A percentile compares a stretch with the other conserved stretches of the same genome.
Conservation (phyloP, 2,329 filamentous ascomycete species). For the Neonectria coccinea region DNA sequence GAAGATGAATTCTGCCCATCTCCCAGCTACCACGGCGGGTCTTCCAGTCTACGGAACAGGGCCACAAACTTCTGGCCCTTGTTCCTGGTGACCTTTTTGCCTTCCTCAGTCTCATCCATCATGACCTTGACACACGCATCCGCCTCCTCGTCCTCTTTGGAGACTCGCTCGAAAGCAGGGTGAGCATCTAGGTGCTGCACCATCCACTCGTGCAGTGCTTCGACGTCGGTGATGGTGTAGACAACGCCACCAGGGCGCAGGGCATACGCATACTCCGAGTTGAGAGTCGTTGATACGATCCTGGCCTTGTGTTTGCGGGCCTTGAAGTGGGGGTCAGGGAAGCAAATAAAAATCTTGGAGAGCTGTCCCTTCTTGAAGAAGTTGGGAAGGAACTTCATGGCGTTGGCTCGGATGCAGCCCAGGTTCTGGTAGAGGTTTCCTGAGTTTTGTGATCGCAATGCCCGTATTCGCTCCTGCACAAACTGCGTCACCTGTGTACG, state of each 20-base stretch:
- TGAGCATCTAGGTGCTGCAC: conserved; percentile 84
- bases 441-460: conserved; percentile 76
- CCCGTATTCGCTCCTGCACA: conserved; percentile 87
- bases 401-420: conserved; percentile 89
- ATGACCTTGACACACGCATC: conserved; percentile 81
- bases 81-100: conserved; percentile 95
- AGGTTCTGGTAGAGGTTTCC: conserved; percentile 82
- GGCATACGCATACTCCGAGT: conserved; percentile 93
- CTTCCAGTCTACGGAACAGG: conserved; percentile 82
- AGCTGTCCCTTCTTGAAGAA: conserved; percentile 89
- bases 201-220: conserved; percentile 95
- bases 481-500: conserved; percentile 90
- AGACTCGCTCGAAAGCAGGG: conserved; percentile 81
- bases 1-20: conserved; percentile 8
- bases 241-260: conserved; percentile 85
- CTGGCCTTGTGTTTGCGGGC: conserved; percentile 95
- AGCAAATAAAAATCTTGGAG: conserved; percentile 95
- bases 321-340: conserved; percentile 99
- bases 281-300: conserved; percentile 89
- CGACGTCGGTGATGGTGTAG: conserved; percentile 98
- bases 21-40: conserved; percentile 76
- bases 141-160: conserved; percentile 72
- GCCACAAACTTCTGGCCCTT: conserved; percentile 92
- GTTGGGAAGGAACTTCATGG: conserved; percentile 99
- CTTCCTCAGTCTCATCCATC: conserved; percentile 91